Evolutionary conservation across 805 yeast species (phyloP), one percentile per base, ranked within the genome.

Genomic region (Metschnikowia colocasiae): DNA sequence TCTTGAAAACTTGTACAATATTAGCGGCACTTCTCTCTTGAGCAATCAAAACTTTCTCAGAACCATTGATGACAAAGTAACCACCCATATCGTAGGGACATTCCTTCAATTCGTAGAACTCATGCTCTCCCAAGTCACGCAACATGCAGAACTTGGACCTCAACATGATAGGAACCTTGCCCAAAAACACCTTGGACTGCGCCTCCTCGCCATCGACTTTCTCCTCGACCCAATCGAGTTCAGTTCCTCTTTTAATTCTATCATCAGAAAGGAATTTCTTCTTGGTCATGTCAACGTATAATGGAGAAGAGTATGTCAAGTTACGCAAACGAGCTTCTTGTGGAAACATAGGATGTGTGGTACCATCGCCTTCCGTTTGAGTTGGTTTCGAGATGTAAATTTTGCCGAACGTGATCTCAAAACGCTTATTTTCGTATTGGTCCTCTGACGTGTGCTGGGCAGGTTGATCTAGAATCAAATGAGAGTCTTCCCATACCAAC

Each of bases 21-120:
- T 94, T 94, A 41, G 99, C 99, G 12, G 99, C 98, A 50, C 94
- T 83, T 67, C 99, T 82, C 71, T 94, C 99, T 72, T 94, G 99
- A 27, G 99, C 99, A 74, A 94, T 94, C 61, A 94, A 76, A 47
- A 94, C 99, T 68, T 94, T 94, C 67, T 94, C 99, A 18, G 97
- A 89, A 60, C 99, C 99, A 73, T 94, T 94, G 63, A 94, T 94
- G 58, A 94, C 91, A 65, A 94, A 94, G 69, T 94, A 94, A 53
- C 99, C 99, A 68, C 99, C 99, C 95, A 94, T 95, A 77, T 94
- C 99, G 69, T 88, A 94, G 27, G 99, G 99, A 73, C 99, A 94
- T 71, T 94, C 99, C 69, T 94, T 91, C 63, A 94, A 80, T 59
- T 90, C 95, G 70, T 91, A 94, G 61, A 91, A 80, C 69, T 94